Evolutionary conservation across 179 eudicot species (phyloP), one percentile per base, ranked within the genome.

Genomic region (Spergularia azorica): DNA sequence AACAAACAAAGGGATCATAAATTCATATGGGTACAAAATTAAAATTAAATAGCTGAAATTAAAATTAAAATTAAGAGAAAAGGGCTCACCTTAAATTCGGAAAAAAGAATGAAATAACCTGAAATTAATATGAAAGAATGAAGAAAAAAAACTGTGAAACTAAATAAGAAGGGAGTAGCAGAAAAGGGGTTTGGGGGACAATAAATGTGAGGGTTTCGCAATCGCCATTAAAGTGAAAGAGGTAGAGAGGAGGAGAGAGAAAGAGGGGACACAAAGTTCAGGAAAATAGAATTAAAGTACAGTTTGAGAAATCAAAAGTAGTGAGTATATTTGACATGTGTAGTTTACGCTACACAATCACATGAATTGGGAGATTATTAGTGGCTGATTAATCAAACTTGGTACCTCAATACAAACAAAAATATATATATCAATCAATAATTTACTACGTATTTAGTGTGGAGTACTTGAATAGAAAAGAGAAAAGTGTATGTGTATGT

Each of bases 201-300:
- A 58, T 72, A 70, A 61, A 76, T 48, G 15, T 68, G 66, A 70
- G 79, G 83, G 83, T 81, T 81, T 81, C 76, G 70, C 52, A 76
- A 79, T 79, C 77, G 41, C 85, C 83, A 82, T 82, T 73, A 84
- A 74, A 84, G 85, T 69, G 83, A 70, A 80, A 72, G 72, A 67
- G 57, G 63, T 69, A 69, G 63, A 78, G 72, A 74, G 76, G 20
- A 68, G 78, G 54, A 63, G 76, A 73, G 70, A 76, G 77, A 64
- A 14, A 15, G 9, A 32, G 64, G 38, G 72, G 74, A 72, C 64
- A 70, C 48, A 43, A 43, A 43, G 5, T 43, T 43, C 8, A 43
- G 48, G 6, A 43, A 43, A 43, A 6, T 4, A 6, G 8, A 43
- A 43, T 43, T 4, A 43, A 4, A 43, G 48, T 43, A 43, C 48